A percentile compares a stretch with the other conserved stretches of the same genome.
phyloP scores from a whole-genome alignment of 495 filamentous ascomycete species.

The Penicillium riverlandense region DNA sequence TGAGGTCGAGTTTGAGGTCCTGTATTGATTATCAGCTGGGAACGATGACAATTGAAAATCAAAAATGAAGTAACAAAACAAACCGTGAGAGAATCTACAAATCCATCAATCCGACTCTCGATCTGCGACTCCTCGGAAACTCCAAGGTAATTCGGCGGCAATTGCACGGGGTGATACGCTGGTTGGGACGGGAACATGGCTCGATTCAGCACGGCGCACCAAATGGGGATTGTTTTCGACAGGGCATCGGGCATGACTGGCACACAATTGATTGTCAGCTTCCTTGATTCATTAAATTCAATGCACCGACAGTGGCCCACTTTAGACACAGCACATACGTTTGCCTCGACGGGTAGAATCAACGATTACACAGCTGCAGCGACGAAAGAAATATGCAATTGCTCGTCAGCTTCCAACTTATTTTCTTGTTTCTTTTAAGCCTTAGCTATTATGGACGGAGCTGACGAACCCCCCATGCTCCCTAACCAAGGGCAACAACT shows the following conservation, averaged over 20 bases:
- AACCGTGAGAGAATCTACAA: constrained; percentile 57
- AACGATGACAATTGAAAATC: background rate
- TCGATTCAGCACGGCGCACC: constrained; percentile 79
- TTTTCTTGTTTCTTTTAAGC: too few species aligned
- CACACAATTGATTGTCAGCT: constrained; percentile 9
- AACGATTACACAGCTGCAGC: constrained; percentile 72
- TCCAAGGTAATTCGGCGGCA: constrained; percentile 61
- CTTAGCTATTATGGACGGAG: too few species aligned
- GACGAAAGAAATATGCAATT: background rate
- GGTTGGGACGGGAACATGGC: constrained; percentile 59
- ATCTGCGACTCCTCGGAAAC: constrained; percentile 77
- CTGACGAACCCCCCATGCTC: constrained; percentile 53
- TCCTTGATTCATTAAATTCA: background rate
- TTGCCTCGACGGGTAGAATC: constrained; percentile 95
- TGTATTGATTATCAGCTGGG: constrained; percentile 6
- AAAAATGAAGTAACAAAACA: background rate
- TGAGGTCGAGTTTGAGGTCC: constrained; percentile 45
- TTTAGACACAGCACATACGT: constrained; percentile 37
- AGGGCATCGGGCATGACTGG: constrained; percentile 85
- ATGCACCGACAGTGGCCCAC: background rate
- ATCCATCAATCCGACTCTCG: constrained; percentile 53
- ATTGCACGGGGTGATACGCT: constrained; percentile 46
- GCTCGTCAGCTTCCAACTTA: too few species aligned
- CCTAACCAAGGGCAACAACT: constrained; percentile 59
- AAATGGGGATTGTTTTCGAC: constrained; percentile 88